These are phyloP conservation scores for Coriolopsis trogii DNA, from an alignment of 1,284 basidiomycete species.

Conservation along the genomic window DNA sequence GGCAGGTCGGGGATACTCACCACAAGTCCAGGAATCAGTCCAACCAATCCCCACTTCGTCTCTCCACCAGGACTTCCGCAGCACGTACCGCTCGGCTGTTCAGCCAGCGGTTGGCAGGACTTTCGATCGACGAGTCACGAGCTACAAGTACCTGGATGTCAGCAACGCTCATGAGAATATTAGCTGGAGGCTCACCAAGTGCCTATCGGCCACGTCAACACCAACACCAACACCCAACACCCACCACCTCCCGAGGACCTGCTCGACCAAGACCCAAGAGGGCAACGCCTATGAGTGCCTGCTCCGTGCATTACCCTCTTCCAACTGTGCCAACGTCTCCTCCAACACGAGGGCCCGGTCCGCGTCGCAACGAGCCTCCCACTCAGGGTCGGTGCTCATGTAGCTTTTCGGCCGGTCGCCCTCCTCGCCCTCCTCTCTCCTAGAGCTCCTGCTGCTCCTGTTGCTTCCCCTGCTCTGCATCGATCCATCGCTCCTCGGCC, in stretches of 20 bases:
- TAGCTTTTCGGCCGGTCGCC: slow-evolving; percentile 54
- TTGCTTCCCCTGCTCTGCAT: slow-evolving; percentile 15
- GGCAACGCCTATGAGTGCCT: slow-evolving; percentile 9
- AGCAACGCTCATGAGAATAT: too few species aligned
- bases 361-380: slow-evolving; percentile 57
- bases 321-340: slow-evolving; percentile 55
- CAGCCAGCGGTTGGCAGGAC: too few species aligned
- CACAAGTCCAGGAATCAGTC: too few species aligned
- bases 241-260: neutral
- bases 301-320: slow-evolving; percentile 32
- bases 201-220: too few species aligned
- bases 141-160: too few species aligned
- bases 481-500: slow-evolving; percentile 20
- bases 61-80: too few species aligned
- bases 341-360: slow-evolving; percentile 56
- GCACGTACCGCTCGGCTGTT: too few species aligned
- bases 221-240: neutral
- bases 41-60: too few species aligned
- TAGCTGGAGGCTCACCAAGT: too few species aligned
- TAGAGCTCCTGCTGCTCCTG: slow-evolving; percentile 33
- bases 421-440: slow-evolving; percentile 22
- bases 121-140: too few species aligned
- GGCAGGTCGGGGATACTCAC: slow-evolving; percentile 1
- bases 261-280: neutral
- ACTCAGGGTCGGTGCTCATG: slow-evolving; percentile 54